phyloP scores from a whole-genome alignment of 2,329 filamentous ascomycete genomes.

The Venturia aucupariae region DNA sequence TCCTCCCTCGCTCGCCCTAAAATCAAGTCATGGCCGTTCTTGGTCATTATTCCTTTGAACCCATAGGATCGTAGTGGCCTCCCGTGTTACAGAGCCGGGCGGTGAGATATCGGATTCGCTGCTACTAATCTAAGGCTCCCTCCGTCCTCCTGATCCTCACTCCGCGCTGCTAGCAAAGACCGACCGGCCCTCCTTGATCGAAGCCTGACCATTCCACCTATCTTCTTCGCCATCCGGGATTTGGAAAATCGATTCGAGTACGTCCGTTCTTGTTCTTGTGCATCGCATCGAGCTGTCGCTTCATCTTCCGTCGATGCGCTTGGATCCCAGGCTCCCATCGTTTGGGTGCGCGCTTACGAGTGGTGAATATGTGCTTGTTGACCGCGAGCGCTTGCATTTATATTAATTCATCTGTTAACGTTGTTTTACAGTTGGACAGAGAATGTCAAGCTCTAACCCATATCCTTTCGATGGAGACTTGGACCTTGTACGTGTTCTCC shows the following conservation, averaged over 20 bases:
- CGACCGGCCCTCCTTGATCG: background rate
- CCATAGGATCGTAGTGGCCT: background rate
- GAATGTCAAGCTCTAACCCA: slow-evolving; percentile 1
- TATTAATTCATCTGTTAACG: background rate
- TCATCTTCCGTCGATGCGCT: background rate
- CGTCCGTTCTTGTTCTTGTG: background rate
- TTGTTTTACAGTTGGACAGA: background rate
- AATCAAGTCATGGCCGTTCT: background rate
- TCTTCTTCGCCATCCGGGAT: background rate
- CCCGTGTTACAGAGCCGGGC: background rate
- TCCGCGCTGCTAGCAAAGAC: background rate
- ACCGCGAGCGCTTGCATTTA: background rate
- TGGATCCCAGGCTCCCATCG: background rate
- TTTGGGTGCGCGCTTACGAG: background rate
- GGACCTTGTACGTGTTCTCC: background rate
- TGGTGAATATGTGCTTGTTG: background rate
- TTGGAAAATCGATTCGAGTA: background rate
- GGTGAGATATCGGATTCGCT: background rate
- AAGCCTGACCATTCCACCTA: background rate
- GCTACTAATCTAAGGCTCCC: slow-evolving; percentile 6
- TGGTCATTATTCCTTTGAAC: background rate
- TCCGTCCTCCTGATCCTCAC: background rate
- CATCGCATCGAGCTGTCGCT: background rate
- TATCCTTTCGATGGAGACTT: background rate
- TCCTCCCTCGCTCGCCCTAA: background rate